These are phyloP conservation scores for Corinectria fuckeliana DNA, from an alignment of 2,329 filamentous ascomycete genomes.

Conservation along the genomic window DNA sequence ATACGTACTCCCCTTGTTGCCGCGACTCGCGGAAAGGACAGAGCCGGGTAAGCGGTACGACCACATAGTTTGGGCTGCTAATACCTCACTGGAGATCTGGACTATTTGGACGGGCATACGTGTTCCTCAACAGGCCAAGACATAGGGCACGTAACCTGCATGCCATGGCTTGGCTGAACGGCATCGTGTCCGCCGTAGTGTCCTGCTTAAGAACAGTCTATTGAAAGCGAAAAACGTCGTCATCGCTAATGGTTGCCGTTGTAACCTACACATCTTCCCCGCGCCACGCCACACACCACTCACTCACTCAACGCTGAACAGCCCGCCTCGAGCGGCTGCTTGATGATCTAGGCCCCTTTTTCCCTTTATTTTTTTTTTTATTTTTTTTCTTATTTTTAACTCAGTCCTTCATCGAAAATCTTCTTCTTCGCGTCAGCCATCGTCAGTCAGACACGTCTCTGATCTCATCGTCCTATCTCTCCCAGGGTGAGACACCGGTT, in stretches of 20 bases:
- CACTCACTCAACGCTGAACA: conserved; percentile 1
- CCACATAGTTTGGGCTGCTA: not conserved
- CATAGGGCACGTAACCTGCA: conserved; percentile 1
- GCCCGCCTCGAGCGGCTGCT: conserved; percentile 1
- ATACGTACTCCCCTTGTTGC: not conserved
- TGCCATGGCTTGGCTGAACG: not conserved
- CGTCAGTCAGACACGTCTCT: not conserved
- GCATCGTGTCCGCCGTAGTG: conserved; percentile 12
- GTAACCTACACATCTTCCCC: conserved; percentile 6
- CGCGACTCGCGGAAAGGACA: not conserved
- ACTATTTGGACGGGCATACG: not conserved
- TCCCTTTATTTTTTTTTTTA: not conserved
- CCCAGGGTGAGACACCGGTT: conserved; percentile 2
- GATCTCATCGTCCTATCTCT: not conserved
- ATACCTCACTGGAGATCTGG: not conserved
- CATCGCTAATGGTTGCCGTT: not conserved
- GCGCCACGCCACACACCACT: conserved; percentile 11
- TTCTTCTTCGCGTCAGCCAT: not conserved
- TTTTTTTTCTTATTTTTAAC: not conserved
- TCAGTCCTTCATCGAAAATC: not conserved
- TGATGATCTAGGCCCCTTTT: not conserved
- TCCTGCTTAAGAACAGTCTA: conserved; percentile 2
- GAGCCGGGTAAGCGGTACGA: not conserved
- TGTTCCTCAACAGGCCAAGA: not conserved
- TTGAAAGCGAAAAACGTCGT: not conserved